phyloP scores from a whole-genome alignment of 495 filamentous ascomycete genomes.

The Annulohypoxylon bovei region DNA sequence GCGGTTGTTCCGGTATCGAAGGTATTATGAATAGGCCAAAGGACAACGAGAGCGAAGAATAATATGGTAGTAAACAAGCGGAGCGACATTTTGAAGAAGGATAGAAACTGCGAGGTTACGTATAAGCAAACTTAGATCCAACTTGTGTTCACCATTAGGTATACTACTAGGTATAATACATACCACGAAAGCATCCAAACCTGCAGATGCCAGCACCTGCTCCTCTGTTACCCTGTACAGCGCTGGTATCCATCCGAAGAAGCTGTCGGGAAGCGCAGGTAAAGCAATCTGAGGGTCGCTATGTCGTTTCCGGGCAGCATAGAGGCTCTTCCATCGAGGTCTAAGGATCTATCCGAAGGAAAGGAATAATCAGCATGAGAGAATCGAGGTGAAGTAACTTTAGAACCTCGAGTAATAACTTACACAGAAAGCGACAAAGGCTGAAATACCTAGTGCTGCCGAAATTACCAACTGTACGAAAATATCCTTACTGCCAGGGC shows the following conservation, averaged over 20 bases:
- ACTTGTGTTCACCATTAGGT: conserved; percentile 40
- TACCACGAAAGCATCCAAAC: conserved; percentile 94
- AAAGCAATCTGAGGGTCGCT: conserved; percentile 73
- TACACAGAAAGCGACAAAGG: conserved; percentile 65
- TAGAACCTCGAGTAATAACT: conserved; percentile 21
- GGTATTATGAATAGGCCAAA: conserved; percentile 84
- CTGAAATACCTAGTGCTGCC: conserved; percentile 58
- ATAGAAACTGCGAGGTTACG: conserved; percentile 71
- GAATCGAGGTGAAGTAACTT: not conserved
- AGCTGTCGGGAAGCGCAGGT: conserved; percentile 83
- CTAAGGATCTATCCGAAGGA: conserved; percentile 67
- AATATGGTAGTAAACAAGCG: conserved; percentile 81
- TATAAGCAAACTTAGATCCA: conserved; percentile 21
- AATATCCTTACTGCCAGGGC: conserved; percentile 53
- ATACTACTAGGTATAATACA: conserved; percentile 70
- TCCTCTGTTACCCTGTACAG: conserved; percentile 90
- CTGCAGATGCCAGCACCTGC: conserved; percentile 88
- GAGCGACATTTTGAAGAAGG: conserved; percentile 93
- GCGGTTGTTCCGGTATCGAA: conserved; percentile 49
- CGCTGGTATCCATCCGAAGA: conserved; percentile 94
- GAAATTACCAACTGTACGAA: conserved; percentile 65
- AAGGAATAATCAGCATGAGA: conserved; percentile 23
- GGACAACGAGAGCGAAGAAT: conserved; percentile 79
- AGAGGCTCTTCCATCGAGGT: conserved; percentile 91
- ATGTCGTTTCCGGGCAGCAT: conserved; percentile 85